Conservation (phyloP, 345 rosid genomes). For the Populus deltoides region DNA sequence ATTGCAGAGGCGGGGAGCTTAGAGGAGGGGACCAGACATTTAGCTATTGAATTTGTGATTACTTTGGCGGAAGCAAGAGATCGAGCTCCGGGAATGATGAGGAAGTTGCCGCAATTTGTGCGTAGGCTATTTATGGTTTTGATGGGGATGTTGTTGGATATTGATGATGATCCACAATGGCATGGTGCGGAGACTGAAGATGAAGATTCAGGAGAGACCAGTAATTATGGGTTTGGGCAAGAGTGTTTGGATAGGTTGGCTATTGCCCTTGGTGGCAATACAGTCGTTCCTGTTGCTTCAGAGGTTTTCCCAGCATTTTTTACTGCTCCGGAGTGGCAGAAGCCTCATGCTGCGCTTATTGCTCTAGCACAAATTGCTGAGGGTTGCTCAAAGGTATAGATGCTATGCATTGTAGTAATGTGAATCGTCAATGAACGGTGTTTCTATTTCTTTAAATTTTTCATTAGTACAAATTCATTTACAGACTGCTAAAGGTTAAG, state of each 20-base stretch:
- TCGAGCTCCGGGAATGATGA: constrained; percentile 98
- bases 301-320: constrained; percentile 82
- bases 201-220: constrained; percentile 92
- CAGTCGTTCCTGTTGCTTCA: constrained; percentile 92
- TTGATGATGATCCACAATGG: constrained; percentile 93
- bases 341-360: constrained; percentile 92
- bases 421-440: neutral
- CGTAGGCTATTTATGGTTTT: constrained; percentile 75
- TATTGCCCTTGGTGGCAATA: constrained; percentile 90
- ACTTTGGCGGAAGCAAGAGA: constrained; percentile 95
- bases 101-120: constrained; percentile 93
- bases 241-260: constrained; percentile 97
- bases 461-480: no score
- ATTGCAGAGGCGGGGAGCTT: constrained; percentile 90
- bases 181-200: constrained; percentile 84
- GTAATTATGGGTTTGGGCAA: constrained; percentile 90
- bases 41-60: constrained; percentile 90
- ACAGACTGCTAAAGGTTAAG: no score
- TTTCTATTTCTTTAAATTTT: neutral
- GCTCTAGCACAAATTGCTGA: constrained; percentile 99
- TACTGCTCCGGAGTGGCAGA: constrained; percentile 95
- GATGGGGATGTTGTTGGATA: constrained; percentile 87
- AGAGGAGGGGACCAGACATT: constrained; percentile 87
- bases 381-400: constrained; percentile 88
- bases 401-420: neutral